These are phyloP conservation scores for Asterochloris erici DNA, from an alignment of 139 green algal species.

Conservation along the genomic window DNA sequence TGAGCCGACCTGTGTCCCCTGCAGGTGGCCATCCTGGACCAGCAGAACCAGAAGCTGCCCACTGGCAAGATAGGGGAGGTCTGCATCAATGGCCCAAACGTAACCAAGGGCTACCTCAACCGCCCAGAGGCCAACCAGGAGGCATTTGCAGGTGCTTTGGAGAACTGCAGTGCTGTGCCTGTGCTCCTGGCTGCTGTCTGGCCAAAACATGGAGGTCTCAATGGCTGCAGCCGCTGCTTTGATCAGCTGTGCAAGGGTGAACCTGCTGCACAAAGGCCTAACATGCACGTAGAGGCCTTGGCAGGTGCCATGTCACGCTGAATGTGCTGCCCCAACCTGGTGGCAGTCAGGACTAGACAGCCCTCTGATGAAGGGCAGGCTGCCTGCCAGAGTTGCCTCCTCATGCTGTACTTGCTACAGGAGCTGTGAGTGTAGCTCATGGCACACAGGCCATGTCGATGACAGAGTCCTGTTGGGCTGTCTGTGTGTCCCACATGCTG, in stretches of 20 bases:
- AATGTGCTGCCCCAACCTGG: no score
- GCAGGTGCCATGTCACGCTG: no score
- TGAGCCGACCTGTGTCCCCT: no score
- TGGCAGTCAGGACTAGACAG: no score
- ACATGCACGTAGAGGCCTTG: neutral
- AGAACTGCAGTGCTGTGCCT: constrained; percentile 18
- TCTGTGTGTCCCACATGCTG: no score
- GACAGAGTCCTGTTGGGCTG: no score
- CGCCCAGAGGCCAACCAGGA: constrained; percentile 75
- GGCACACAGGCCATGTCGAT: no score
- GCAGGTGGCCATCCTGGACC: constrained; percentile 48
- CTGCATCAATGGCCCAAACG: constrained; percentile 72
- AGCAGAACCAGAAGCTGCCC: constrained; percentile 29
- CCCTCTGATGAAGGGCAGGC: no score
- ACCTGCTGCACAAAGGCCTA: neutral
- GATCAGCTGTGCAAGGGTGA: neutral
- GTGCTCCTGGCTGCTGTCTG: neutral
- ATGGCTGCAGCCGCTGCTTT: neutral
- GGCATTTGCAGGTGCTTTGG: constrained; percentile 41
- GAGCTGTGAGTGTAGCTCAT: no score
- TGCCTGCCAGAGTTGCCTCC: no score
- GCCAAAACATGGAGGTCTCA: no score
- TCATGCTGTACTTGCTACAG: no score
- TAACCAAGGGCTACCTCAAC: constrained; percentile 81
- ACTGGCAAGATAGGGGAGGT: constrained; percentile 67